phyloP scores from a whole-genome alignment of 169 alveolate species.

The Plasmodium gallinaceum region DNA sequence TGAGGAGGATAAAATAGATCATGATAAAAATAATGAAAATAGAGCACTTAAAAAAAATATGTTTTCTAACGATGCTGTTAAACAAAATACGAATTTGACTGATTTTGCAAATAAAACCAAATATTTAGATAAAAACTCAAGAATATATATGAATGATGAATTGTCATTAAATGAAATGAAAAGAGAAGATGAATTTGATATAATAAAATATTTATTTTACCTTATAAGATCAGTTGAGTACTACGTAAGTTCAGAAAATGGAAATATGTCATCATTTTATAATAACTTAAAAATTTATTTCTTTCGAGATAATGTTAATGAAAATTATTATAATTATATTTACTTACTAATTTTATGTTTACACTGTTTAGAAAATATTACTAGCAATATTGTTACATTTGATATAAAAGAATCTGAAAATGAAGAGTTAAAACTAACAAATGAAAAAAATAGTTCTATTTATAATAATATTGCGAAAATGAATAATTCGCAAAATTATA shows the following conservation, averaged over 20 bases:
- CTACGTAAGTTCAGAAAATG: slow-evolving; percentile 72
- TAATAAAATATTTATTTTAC: slow-evolving; percentile 73
- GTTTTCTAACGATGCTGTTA: slow-evolving; percentile 21
- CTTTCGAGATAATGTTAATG: slow-evolving; percentile 70
- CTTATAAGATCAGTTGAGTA: slow-evolving; percentile 67
- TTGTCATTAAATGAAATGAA: slow-evolving; percentile 44
- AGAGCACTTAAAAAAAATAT: slow-evolving; percentile 58
- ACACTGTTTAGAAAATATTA: slow-evolving; percentile 76
- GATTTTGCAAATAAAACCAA: slow-evolving; percentile 51
- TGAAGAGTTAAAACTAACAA: slow-evolving; percentile 38
- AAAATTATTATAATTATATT: slow-evolving; percentile 69
- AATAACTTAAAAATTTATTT: slow-evolving; percentile 61
- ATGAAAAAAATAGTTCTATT: slow-evolving; percentile 26
- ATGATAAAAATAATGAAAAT: slow-evolving; percentile 67
- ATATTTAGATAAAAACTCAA: slow-evolving; percentile 56
- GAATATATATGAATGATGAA: slow-evolving; percentile 62
- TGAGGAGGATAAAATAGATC: slow-evolving; percentile 40
- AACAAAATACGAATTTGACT: slow-evolving; percentile 16
- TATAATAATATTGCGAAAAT: slow-evolving; percentile 14
- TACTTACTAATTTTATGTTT: slow-evolving; percentile 74
- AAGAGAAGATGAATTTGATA: slow-evolving; percentile 73
- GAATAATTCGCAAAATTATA: slow-evolving; percentile 40
- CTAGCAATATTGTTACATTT: slow-evolving; percentile 70
- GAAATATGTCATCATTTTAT: slow-evolving; percentile 75
- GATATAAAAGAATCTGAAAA: slow-evolving; percentile 59